A percentile compares a stretch with the other conserved stretches of the same genome.
Evolutionary conservation across 768 basidiomycete genomes (phyloP).

Genomic region (Austroboletus festivus): DNA sequence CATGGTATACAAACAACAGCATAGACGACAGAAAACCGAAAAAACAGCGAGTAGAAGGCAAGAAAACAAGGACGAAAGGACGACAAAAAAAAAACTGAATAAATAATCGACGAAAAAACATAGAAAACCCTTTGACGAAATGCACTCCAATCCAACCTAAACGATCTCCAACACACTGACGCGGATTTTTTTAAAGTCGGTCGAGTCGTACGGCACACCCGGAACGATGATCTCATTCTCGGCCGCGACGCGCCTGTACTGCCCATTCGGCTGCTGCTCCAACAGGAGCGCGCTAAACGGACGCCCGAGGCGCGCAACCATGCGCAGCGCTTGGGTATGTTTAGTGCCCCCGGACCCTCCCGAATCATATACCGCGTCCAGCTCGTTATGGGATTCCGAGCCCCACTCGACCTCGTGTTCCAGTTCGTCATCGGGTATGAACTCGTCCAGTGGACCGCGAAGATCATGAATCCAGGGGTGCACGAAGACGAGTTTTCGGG

Average conservation of each 20-base stretch:
- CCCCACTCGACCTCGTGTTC: background rate
- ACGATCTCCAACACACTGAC: background rate
- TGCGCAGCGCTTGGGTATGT: background rate
- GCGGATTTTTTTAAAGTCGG: background rate
- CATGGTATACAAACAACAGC: too few species aligned
- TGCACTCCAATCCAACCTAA: too few species aligned
- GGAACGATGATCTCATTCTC: conserved; percentile 2
- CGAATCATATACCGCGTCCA: too few species aligned
- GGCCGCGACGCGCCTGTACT: conserved; percentile 18
- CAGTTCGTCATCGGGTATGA: background rate
- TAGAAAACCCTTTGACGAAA: too few species aligned
- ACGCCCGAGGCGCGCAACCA: conserved; percentile 1
- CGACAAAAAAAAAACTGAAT: too few species aligned
- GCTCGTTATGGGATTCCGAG: background rate
- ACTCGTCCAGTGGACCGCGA: background rate
- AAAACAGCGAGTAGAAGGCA: too few species aligned
- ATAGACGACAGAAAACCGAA: too few species aligned
- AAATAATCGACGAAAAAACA: too few species aligned
- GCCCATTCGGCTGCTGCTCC: background rate
- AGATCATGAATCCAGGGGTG: conserved; percentile 10
- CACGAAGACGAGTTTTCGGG: conserved; percentile 1
- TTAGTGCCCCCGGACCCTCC: background rate
- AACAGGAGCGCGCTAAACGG: conserved; percentile 7
- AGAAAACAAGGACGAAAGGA: too few species aligned
- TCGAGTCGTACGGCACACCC: background rate